Conservation (phyloP, 2,329 filamentous ascomycete genomes). For the Cladosporium cucumerinum region DNA sequence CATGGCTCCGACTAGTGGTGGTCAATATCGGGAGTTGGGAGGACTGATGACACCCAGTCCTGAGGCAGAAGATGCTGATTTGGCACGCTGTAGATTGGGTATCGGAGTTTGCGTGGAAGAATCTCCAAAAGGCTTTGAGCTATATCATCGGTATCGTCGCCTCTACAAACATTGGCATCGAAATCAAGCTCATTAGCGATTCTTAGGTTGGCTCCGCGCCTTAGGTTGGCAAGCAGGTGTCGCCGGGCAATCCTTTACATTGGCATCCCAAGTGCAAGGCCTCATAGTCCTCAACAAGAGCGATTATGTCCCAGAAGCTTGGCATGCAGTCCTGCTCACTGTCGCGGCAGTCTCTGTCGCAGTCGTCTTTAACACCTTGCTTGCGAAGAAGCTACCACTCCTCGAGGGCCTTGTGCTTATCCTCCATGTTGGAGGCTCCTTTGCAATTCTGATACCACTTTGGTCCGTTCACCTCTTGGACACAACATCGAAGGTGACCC, state of each 20-base stretch:
- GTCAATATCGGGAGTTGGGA: neutral
- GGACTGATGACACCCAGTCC: neutral
- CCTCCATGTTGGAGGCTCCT: slow-evolving; percentile 52
- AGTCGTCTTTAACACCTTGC: slow-evolving; percentile 44
- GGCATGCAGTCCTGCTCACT: slow-evolving; percentile 50
- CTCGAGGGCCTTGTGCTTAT: slow-evolving; percentile 49
- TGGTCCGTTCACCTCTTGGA: slow-evolving; percentile 42
- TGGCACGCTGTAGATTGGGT: neutral
- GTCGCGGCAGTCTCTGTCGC: slow-evolving; percentile 41
- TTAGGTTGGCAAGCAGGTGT: slow-evolving; percentile 32
- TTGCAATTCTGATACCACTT: slow-evolving; percentile 50
- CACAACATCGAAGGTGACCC: slow-evolving; percentile 41
- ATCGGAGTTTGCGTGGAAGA: neutral
- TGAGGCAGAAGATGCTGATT: slow-evolving; percentile 13
- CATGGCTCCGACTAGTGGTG: slow-evolving; percentile 3
- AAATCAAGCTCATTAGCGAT: neutral
- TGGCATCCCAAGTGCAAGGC: slow-evolving; percentile 37
- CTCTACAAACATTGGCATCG: neutral
- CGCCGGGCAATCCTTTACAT: slow-evolving; percentile 42
- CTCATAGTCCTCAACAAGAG: slow-evolving; percentile 35
- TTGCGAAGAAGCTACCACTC: slow-evolving; percentile 43
- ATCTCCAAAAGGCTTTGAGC: neutral
- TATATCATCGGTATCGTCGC: neutral
- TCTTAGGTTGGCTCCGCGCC: slow-evolving; percentile 32
- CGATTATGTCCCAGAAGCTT: slow-evolving; percentile 37